phyloP scores from a whole-genome alignment of 116 monocot species.

The Zostera marina region DNA sequence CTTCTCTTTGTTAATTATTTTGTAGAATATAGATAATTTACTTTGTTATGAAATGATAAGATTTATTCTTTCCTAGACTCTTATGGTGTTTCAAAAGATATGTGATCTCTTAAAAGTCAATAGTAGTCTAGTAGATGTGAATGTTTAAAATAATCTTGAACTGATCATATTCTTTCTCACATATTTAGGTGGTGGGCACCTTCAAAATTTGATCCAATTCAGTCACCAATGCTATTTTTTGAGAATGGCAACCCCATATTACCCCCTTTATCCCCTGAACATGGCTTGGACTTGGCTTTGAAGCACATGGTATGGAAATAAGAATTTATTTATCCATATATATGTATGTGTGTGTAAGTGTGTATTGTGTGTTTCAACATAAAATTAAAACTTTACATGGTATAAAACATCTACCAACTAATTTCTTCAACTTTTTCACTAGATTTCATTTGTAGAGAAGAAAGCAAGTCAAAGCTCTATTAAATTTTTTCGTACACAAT shows the following conservation, averaged over 20 bases:
- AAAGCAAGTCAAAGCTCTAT: slow-evolving; percentile 9
- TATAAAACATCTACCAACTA: neutral
- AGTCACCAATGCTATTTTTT: slow-evolving; percentile 91
- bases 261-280: slow-evolving; percentile 55
- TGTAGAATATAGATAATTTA: too few relatives aligned
- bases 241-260: slow-evolving; percentile 51
- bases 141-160: too few relatives aligned
- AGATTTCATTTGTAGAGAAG: slow-evolving; percentile 59
- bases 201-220: slow-evolving; percentile 80
- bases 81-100: too few relatives aligned
- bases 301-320: slow-evolving; percentile 58
- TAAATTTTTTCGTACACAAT: slow-evolving; percentile 73
- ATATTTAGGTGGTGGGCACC: slow-evolving; percentile 87
- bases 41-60: too few relatives aligned
- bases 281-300: slow-evolving; percentile 58
- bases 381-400: too few relatives aligned
- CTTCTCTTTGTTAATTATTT: too few relatives aligned
- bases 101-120: too few relatives aligned
- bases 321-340: neutral
- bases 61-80: too few relatives aligned
- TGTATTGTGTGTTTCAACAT: too few relatives aligned
- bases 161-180: neutral
- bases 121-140: too few relatives aligned
- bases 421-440: neutral
- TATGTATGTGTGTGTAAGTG: too few relatives aligned